A percentile compares a stretch with the other conserved stretches of the same genome.
These are phyloP conservation scores for Pythium volutum DNA, from an alignment of 352 stramenopile genomes.

Conservation along the genomic window DNA sequence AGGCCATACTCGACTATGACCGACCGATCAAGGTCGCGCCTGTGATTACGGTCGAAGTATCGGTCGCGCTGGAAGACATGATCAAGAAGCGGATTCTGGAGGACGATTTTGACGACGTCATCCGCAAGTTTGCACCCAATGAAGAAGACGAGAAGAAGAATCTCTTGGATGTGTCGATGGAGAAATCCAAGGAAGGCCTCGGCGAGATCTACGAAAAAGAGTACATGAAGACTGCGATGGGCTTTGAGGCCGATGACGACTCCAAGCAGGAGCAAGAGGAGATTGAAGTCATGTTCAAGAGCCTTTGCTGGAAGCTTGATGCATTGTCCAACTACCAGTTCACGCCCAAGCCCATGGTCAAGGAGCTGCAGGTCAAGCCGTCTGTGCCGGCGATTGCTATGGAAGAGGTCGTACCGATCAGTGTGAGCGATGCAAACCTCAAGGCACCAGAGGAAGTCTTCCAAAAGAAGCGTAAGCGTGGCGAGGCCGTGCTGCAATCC, in stretches of 20 bases:
- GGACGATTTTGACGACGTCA: conserved; percentile 95
- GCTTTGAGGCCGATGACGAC: conserved; percentile 90
- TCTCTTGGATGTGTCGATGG: conserved; percentile 91
- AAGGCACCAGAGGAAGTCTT: conserved; percentile 82
- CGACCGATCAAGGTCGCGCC: conserved; percentile 88
- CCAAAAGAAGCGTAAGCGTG: conserved; percentile 87
- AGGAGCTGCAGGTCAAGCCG: conserved; percentile 87
- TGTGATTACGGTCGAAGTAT: conserved; percentile 92
- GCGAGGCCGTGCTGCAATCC: conserved; percentile 71
- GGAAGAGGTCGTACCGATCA: conserved; percentile 83
- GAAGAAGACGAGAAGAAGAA: conserved; percentile 80
- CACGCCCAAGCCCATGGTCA: conserved; percentile 90
- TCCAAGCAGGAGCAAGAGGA: conserved; percentile 92
- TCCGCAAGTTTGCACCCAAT: conserved; percentile 85
- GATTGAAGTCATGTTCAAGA: conserved; percentile 94
- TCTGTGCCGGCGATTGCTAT: conserved; percentile 79
- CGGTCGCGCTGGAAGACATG: conserved; percentile 90
- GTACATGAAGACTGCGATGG: conserved; percentile 94
- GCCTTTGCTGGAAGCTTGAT: conserved; percentile 93
- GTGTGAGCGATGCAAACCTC: conserved; percentile 82
- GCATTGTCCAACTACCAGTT: conserved; percentile 96
- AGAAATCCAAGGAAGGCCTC: conserved; percentile 89
- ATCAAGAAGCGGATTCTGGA: conserved; percentile 94
- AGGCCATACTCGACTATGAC: conserved; percentile 93
- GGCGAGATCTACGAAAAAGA: conserved; percentile 95